phyloP scores from a whole-genome alignment of 768 basidiomycete species.

The Xerocomus brunneocitrinus region DNA sequence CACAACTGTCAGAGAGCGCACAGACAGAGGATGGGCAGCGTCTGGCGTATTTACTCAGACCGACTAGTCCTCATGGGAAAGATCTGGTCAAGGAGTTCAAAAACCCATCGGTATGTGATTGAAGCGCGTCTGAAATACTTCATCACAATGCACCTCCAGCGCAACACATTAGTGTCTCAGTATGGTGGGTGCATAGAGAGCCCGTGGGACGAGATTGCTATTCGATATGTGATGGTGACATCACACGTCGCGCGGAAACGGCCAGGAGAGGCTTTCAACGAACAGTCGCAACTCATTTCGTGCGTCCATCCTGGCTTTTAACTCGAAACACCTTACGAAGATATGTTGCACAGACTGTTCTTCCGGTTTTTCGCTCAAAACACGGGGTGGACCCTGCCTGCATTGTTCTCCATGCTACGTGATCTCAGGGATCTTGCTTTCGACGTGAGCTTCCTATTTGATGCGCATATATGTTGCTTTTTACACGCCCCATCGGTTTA shows the following conservation, averaged over 20 bases:
- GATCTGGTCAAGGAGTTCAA: conserved; percentile 69
- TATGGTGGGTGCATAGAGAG: conserved; percentile 59
- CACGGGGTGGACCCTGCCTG: conserved; percentile 83
- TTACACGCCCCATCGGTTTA: conserved; percentile 21
- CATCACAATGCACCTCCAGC: conserved; percentile 36
- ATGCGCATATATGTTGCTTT: not conserved
- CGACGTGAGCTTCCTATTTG: conserved; percentile 49
- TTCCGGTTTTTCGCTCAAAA: conserved; percentile 76
- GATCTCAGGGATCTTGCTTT: conserved; percentile 84
- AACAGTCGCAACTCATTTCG: conserved; percentile 72
- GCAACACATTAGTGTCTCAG: conserved; percentile 14
- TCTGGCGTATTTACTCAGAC: conserved; percentile 70
- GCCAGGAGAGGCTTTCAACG: conserved; percentile 71
- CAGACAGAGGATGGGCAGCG: conserved; percentile 60
- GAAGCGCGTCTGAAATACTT: not conserved
- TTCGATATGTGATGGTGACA: conserved; percentile 76
- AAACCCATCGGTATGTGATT: conserved; percentile 43
- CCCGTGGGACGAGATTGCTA: conserved; percentile 86
- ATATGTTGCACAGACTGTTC: conserved; percentile 49
- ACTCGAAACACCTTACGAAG: not conserved
- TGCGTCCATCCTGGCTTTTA: conserved; percentile 38
- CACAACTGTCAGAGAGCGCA: conserved; percentile 58
- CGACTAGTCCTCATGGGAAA: conserved; percentile 73
- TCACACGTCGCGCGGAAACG: conserved; percentile 64
- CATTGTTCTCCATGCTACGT: conserved; percentile 73